Evolutionary conservation across 2,329 filamentous ascomycete genomes (phyloP).

Genomic region (Phyllosticta paracitricarpa): DNA sequence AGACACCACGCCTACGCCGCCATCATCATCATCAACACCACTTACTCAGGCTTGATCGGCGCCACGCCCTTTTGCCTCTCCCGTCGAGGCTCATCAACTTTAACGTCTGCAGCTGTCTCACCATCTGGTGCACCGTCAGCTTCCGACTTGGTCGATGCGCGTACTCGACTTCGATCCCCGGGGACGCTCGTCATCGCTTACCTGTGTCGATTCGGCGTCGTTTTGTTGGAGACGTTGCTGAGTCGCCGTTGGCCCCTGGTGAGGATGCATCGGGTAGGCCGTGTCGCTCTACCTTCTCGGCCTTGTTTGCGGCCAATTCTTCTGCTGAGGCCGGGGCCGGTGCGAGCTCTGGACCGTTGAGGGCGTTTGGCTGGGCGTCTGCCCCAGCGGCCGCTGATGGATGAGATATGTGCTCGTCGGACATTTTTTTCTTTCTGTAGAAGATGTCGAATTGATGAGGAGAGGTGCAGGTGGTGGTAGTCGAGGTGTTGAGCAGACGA

Average conservation of each 20-base stretch:
- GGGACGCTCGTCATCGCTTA: neutral
- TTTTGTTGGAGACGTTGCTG: slow-evolving; percentile 22
- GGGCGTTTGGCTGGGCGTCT: neutral
- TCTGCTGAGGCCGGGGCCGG: slow-evolving; percentile 20
- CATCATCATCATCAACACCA: slow-evolving; percentile 10
- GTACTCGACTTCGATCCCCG: neutral
- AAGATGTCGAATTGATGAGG: neutral
- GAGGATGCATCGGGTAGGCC: slow-evolving; percentile 13
- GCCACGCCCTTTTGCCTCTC: slow-evolving; percentile 47
- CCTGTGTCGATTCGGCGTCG: slow-evolving; percentile 5
- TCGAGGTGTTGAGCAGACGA: neutral
- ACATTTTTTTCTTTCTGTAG: neutral
- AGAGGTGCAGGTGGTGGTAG: neutral
- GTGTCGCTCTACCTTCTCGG: slow-evolving; percentile 30
- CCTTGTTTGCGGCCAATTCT: slow-evolving; percentile 30
- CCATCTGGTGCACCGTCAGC: neutral
- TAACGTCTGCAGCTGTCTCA: neutral
- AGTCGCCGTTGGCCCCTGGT: slow-evolving; percentile 18
- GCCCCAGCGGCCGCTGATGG: neutral
- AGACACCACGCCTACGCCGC: slow-evolving; percentile 11
- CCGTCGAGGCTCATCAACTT: neutral
- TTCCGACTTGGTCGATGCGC: slow-evolving; percentile 2
- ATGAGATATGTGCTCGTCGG: slow-evolving; percentile 1
- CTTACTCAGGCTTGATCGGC: slow-evolving; percentile 63
- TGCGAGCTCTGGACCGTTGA: slow-evolving; percentile 5